Conservation (phyloP, 208 protist genomes). For the Trypanosoma theileri region DNA sequence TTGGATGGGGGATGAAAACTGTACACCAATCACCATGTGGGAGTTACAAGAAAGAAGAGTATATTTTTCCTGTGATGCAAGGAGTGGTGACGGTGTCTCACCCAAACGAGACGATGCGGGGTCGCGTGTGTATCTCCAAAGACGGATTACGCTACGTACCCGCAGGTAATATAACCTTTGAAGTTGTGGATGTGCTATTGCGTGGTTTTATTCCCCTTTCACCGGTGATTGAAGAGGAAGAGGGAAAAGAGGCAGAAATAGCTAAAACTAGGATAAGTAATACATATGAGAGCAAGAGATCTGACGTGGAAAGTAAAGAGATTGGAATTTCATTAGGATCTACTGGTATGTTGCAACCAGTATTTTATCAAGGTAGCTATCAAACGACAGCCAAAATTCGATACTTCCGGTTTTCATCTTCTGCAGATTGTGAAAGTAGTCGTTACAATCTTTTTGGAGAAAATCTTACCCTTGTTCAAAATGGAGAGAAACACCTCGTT, state of each 20-base stretch:
- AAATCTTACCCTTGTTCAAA: constrained; percentile 28
- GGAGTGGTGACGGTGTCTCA: constrained; percentile 47
- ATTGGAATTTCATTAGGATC: constrained; percentile 34
- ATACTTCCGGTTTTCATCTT: constrained; percentile 51
- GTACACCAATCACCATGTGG: constrained; percentile 41
- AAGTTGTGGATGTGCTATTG: constrained; percentile 58
- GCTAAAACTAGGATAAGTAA: constrained; percentile 5
- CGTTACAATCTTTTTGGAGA: constrained; percentile 34
- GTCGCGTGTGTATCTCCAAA: constrained; percentile 66
- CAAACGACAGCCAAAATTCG: constrained; percentile 19
- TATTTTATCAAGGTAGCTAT: constrained; percentile 12
- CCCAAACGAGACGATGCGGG: constrained; percentile 35
- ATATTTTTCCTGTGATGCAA: constrained; percentile 39
- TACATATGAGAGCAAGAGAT: background rate
- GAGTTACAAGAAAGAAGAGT: constrained; percentile 64
- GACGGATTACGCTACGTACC: constrained; percentile 63
- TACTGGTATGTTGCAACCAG: constrained; percentile 52
- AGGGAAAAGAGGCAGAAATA: background rate
- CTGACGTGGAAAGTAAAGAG: constrained; percentile 17
- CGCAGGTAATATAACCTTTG: constrained; percentile 62
- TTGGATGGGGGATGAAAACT: constrained; percentile 10
- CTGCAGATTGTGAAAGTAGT: constrained; percentile 43
- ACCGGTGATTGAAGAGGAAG: background rate
- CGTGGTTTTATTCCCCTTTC: constrained; percentile 46
- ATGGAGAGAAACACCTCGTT: background rate